phyloP scores from a whole-genome alignment of 179 eudicot species.

The Heliamphora pulchella region DNA sequence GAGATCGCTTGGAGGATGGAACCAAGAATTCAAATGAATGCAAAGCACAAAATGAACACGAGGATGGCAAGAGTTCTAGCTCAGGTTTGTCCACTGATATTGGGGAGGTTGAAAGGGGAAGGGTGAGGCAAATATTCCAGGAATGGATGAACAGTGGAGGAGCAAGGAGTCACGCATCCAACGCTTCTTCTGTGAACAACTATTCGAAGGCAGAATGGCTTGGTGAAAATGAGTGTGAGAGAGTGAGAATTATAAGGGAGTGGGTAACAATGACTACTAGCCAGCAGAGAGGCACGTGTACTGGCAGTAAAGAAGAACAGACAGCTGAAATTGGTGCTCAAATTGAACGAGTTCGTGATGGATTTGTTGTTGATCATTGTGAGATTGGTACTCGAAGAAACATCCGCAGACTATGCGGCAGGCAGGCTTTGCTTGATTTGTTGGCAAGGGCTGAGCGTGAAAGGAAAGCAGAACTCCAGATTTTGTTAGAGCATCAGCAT shows the following conservation, averaged over 20 bases:
- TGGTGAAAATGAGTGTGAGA: slow-evolving; percentile 50
- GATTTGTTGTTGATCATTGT: slow-evolving; percentile 30
- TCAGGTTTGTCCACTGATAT: slow-evolving; percentile 62
- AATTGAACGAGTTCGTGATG: slow-evolving; percentile 53
- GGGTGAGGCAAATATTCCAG: slow-evolving; percentile 57
- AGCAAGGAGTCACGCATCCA: slow-evolving; percentile 27
- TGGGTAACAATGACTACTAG: slow-evolving; percentile 53
- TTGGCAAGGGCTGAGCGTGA: slow-evolving; percentile 52
- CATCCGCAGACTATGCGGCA: slow-evolving; percentile 65
- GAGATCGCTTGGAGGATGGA: slow-evolving; percentile 31
- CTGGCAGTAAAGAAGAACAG: slow-evolving; percentile 38
- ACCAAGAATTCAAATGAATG: slow-evolving; percentile 39
- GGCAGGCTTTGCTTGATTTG: slow-evolving; percentile 84
- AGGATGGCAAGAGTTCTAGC: slow-evolving; percentile 45
- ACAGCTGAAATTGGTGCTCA: slow-evolving; percentile 43
- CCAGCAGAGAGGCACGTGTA: slow-evolving; percentile 38
- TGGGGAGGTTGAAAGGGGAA: slow-evolving; percentile 54
- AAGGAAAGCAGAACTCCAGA: slow-evolving; percentile 55
- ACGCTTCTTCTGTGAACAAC: slow-evolving; percentile 30
- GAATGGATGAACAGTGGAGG: slow-evolving; percentile 69
- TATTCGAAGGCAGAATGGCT: slow-evolving; percentile 43
- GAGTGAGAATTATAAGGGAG: slow-evolving; percentile 61
- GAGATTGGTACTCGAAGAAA: slow-evolving; percentile 41
- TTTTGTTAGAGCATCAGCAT: slow-evolving; percentile 41
- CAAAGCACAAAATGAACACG: slow-evolving; percentile 32